phyloP scores from a whole-genome alignment of 352 stramenopile genomes.

The Plasmopara halstedii region DNA sequence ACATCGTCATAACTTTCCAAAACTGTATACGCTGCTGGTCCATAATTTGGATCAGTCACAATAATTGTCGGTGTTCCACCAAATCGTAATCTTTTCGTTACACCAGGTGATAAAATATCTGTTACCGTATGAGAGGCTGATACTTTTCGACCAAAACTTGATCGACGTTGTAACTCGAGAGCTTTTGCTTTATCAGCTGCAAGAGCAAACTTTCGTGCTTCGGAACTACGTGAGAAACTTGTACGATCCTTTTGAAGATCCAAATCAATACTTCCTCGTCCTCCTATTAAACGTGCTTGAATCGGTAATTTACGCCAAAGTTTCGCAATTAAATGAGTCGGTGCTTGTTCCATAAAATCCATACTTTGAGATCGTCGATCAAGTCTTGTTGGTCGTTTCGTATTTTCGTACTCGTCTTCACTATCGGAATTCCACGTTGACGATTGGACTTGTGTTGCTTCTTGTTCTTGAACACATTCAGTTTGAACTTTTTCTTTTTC shows the following conservation, averaged over 20 bases:
- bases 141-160: too few relatives aligned
- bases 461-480: conserved; percentile 26
- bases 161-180: conserved; percentile 15
- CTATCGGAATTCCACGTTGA: conserved; percentile 67
- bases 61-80: conserved; percentile 21
- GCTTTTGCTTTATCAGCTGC: conserved; percentile 29
- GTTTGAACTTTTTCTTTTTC: conserved; percentile 12
- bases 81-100: conserved; percentile 45
- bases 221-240: conserved; percentile 52
- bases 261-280: conserved; percentile 41
- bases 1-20: conserved; percentile 77
- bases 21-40: conserved; percentile 29
- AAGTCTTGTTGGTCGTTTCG: conserved; percentile 46
- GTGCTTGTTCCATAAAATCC: conserved; percentile 73
- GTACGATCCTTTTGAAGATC: conserved; percentile 57
- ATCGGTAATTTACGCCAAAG: conserved; percentile 76
- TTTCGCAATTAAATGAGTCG: conserved; percentile 68
- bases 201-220: conserved; percentile 33
- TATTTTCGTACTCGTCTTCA: conserved; percentile 66
- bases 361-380: conserved; percentile 61
- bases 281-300: conserved; percentile 51
- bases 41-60: conserved; percentile 15
- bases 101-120: conserved; percentile 36
- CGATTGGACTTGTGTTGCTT: too few relatives aligned
- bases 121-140: conserved; percentile 30